Evolutionary conservation across 129 eudicot species (phyloP), one percentile per base, ranked within the genome.

Genomic region (Flaveria sonorensis): DNA sequence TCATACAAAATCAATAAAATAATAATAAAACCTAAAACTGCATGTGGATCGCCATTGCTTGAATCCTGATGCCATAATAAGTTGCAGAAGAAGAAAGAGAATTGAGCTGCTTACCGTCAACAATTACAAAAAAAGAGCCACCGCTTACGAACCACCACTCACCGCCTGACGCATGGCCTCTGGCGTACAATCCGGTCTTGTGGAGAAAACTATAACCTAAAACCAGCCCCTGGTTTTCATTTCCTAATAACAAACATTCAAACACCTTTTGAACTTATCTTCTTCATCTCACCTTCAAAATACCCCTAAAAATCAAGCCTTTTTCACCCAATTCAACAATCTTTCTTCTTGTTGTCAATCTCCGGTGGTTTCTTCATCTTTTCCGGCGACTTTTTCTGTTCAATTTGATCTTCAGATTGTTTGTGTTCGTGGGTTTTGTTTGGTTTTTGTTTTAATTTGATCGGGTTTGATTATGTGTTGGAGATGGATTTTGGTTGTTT

Each of bases 111-210:
- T 74, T 68, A 72, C 81, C 77, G 81, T 75, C 75, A 57, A 62
- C 62, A 56, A 16, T 48, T 52, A 40, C 62, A 30, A 64, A 52
- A 74, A 82, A 81, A 78, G 85, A 78, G 81, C 83, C 95, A 89
- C 95, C 95, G 91, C 88, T 86, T 67, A 4, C 53, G 9, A 63
- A 68, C 52, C 55, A 68, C 97, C 97, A 91, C 62, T 86, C 72
- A 91, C 66, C 60, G 59, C 32, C 47, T 55, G 83, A 77, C 96
- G 93, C 82, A 81, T 91, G 95, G 86, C 80, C 46, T 69, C 48
- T 82, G 72, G 86, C 90, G 84, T 80, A 81, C 20, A 82, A 83
- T 77, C 76, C 88, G 92, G 85, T 51, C 64, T 43, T 70, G 75
- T 60, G 84, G 76, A 68, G 84, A 81, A 79, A 83, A 43, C 70